Evolutionary conservation across 1,284 basidiomycete species (phyloP).

Genomic region (Ceratobasidium sp.): DNA sequence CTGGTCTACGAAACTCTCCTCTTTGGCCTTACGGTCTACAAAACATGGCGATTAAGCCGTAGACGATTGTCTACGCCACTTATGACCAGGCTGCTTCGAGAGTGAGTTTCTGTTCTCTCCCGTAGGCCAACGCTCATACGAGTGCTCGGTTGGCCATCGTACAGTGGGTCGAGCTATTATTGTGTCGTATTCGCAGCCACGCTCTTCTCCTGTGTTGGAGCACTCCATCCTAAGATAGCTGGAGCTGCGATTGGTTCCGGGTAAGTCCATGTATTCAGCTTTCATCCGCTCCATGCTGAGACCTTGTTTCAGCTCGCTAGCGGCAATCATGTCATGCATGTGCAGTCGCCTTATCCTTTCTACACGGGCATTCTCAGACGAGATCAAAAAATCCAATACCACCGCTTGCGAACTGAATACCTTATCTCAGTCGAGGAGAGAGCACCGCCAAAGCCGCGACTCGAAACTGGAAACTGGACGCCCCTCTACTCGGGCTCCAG

Average conservation of each 20-base stretch:
- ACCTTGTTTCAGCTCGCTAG: background rate
- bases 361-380: slow-evolving; percentile 1
- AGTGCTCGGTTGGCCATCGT: background rate
- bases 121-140: background rate
- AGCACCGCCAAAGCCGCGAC: background rate
- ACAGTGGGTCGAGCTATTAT: slow-evolving; percentile 15
- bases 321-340: slow-evolving; percentile 17
- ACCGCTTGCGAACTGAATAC: background rate
- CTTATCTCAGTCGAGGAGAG: background rate
- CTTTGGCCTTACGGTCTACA: slow-evolving; percentile 14
- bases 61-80: slow-evolving; percentile 9
- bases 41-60: slow-evolving; percentile 8
- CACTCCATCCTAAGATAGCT: slow-evolving; percentile 1
- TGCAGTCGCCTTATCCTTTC: slow-evolving; percentile 23
- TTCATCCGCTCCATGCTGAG: background rate
- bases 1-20: slow-evolving; percentile 12
- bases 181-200: background rate
- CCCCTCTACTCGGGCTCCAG: background rate
- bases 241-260: slow-evolving; percentile 16
- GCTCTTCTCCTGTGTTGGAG: slow-evolving; percentile 9
- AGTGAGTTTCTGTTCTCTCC: background rate
- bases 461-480: too few species aligned
- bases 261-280: background rate
- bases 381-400: background rate
- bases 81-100: background rate